Evolutionary conservation across 768 basidiomycete genomes (phyloP), one percentile per base, ranked within the genome.

Genomic region (Psilocybe subaeruginosa): DNA sequence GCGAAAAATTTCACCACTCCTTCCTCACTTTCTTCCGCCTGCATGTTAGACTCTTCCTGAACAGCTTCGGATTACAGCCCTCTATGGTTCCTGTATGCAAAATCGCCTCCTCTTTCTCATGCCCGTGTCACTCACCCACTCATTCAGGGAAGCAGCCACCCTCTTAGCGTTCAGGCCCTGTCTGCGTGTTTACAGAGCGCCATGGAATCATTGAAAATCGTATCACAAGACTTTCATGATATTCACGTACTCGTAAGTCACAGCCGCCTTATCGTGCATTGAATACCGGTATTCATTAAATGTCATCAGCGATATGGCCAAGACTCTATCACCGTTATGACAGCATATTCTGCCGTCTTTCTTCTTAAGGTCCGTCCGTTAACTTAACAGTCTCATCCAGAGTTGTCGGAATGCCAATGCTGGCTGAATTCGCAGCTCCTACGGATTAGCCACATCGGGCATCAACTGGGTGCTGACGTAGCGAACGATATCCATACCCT

Each of bases 281-380:
- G 52, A 41, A 7, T 43, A 29, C 30, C 46, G 33, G 45, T 19
- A 51, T 64, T 67, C 37, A 68, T 45, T 30, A 4, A 45, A 14
- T 62, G 60, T 59, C 47, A 52, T 14, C 70, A 93, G 92, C 88
- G 89, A 48, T 95, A 94, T 66, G 85, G 89, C 7, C 93, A 94
- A 77, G 92, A 94, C 70, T 89, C 90, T 4, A 85, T 92, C 62
- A 88, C 89, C 7, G 85, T 90, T 49, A 94, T 94, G 92, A 90
- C 90, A 17, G 93, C 91, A 27, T 94, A 94, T 68, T 86, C 90
- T 50, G 92, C 92, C 17, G 86, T 94, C 39, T 89, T 92, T 70
- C 75, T 95, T 64, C 77, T 94, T 65, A 88, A 82, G 81, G 93
- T 58, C 45, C 0, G 37, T 5, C 29, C 12, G n/a, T 54, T 52